Evolutionary conservation across 2,329 filamentous ascomycete species (phyloP), one percentile per base, ranked within the genome.

Genomic region (Chaetomiaceae sp.): DNA sequence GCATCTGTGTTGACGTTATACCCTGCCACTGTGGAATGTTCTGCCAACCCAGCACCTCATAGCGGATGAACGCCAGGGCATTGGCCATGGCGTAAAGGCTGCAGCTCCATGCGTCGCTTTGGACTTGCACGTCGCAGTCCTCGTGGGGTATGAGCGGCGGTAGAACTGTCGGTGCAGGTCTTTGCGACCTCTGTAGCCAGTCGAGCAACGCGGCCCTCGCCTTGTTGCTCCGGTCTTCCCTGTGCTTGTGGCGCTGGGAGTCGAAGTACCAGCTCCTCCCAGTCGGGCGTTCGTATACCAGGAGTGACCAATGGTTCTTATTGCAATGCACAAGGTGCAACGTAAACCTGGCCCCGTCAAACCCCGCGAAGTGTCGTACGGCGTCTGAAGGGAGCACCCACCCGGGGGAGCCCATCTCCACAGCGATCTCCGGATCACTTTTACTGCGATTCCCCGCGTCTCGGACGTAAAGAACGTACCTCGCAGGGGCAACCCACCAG

Each of bases 41-140:
- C 4, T 51, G 1, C 57, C 57, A 61, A 1, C 53, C 57, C 4
- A 56, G 22, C 1, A 29, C 12, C 14, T 58, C 57, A 23, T 45
- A 56, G 15, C 57, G 54, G 31, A 61, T 9, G 31, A 61, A 58
- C 15, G 49, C 53, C 25, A 55, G 23, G 23, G 40, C 23, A 20
- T 59, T 58, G 12, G 42, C 48, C 3, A 61, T 53, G 4, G 12
- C n/a, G 23, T 58, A 53, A 3, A 61, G 22, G 6, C 48, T 39
- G 27, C 59, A 61, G 27, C 53, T 47, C 59, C 55, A 59, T 1
- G 4, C 15, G 17, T 47, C 36, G 2, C 31, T 59, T 54, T 8
- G 23, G 22, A 17, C 7, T 2, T n/a, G n/a, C n/a, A n/a, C n/a
- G n/a, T n/a, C n/a, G n/a, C n/a, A n/a, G n/a, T n/a, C n/a, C n/a